Percentiles rank a stretch among this genome's conserved stretches.
Conservation (phyloP, 1,139 yeast genomes). For the Yamadazyma oceani region DNA sequence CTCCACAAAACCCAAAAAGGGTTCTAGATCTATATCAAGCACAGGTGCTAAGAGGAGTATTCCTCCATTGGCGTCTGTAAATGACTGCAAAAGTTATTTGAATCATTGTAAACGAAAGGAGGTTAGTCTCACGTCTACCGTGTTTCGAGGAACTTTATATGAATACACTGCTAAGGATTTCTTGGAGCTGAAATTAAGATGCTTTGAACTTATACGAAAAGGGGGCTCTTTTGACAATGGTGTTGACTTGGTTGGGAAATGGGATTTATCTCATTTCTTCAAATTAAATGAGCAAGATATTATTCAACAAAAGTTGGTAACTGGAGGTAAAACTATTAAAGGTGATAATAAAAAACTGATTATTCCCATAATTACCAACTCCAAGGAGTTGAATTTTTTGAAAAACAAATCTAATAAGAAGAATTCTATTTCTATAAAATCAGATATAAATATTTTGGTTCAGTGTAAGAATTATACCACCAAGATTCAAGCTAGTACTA, state of each 20-base stretch:
- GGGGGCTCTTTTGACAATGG: constrained; percentile 81
- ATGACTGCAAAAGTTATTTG: constrained; percentile 29
- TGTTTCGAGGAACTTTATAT: constrained; percentile 69
- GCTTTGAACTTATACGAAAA: constrained; percentile 38
- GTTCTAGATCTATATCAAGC: constrained; percentile 2
- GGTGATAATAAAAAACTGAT: constrained; percentile 4
- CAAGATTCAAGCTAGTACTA: constrained; percentile 50
- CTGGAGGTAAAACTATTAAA: background rate
- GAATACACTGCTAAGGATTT: constrained; percentile 57
- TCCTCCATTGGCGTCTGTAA: constrained; percentile 4
- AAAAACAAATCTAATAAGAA: constrained; percentile 5
- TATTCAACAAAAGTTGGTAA: constrained; percentile 1
- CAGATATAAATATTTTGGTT: constrained; percentile 41
- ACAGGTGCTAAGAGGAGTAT: background rate
- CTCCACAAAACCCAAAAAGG: background rate
- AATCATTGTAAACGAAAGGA: constrained; percentile 26
- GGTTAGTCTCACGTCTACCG: constrained; percentile 37
- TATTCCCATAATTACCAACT: constrained; percentile 17
- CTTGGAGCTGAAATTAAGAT: constrained; percentile 39
- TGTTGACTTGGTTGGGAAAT: constrained; percentile 62
- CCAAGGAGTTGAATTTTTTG: constrained; percentile 16
- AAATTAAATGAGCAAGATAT: constrained; percentile 13
- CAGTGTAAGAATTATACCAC: constrained; percentile 58
- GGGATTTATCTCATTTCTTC: constrained; percentile 47
- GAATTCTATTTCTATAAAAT: constrained; percentile 20